Percentiles rank a stretch among this genome's conserved stretches.
Conservation (phyloP, 2,329 filamentous ascomycete genomes). For the Botrytis cinerea region DNA sequence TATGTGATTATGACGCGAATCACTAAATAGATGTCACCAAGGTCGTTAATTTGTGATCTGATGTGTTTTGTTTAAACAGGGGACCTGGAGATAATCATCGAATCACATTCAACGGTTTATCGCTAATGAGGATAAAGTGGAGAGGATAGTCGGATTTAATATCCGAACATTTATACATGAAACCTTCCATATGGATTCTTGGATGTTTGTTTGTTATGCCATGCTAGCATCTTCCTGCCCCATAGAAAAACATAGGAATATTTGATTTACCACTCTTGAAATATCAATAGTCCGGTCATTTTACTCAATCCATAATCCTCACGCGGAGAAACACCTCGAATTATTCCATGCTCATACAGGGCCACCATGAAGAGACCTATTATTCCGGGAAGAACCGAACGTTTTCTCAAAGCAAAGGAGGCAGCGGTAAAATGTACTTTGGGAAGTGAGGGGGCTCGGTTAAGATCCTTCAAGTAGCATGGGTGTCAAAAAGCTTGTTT, state of each 20-base stretch:
- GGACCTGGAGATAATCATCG: not conserved
- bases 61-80: constrained; percentile 10
- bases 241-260: not conserved
- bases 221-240: not conserved
- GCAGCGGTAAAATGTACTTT: no score
- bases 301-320: not conserved
- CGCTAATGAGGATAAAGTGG: constrained; percentile 14
- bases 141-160: not conserved
- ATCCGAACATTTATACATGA: constrained; percentile 15
- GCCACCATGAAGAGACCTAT: not conserved
- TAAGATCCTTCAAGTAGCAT: constrained; percentile 7
- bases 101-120: not conserved
- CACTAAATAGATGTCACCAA: not conserved
- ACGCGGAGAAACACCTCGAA: not conserved
- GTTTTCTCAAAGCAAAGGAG: not conserved
- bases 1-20: constrained; percentile 3
- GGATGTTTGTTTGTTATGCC: not conserved
- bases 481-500: not conserved
- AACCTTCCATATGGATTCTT: not conserved
- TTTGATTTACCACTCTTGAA: not conserved
- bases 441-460: not conserved
- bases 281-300: not conserved
- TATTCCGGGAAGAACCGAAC: not conserved
- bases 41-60: constrained; percentile 14
- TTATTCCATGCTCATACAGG: not conserved